Conservation (phyloP, 2,329 filamentous ascomycete genomes). For the Amylocarpus encephaloides region DNA sequence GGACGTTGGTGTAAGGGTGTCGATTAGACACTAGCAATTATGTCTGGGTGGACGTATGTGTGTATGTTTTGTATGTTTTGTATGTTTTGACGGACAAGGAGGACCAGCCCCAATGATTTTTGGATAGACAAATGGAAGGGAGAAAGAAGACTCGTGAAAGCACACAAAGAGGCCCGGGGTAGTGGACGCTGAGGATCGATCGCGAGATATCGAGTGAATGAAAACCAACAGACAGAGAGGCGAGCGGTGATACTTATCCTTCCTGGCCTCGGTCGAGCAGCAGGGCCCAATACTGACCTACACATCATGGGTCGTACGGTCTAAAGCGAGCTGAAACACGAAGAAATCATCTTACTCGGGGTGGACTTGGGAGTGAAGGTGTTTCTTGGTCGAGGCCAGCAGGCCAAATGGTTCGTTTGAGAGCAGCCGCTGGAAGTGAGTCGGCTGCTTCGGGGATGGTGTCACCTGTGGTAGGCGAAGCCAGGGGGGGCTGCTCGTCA, state of each 20-base stretch:
- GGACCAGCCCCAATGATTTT: slow-evolving; percentile 27
- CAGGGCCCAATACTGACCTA: slow-evolving; percentile 26
- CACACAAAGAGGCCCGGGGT: slow-evolving; percentile 28
- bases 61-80: too few relatives aligned
- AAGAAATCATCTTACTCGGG: slow-evolving; percentile 18
- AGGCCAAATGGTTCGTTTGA: slow-evolving; percentile 29
- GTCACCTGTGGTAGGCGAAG: too few relatives aligned
- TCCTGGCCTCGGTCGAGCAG: slow-evolving; percentile 9
- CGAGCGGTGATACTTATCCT: slow-evolving; percentile 29
- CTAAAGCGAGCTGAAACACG: slow-evolving; percentile 28
- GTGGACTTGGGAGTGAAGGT: slow-evolving; percentile 14
- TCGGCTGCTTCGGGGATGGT: slow-evolving; percentile 14
- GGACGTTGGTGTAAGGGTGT: slow-evolving; percentile 8
- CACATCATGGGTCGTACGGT: slow-evolving; percentile 17
- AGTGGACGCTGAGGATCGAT: slow-evolving; percentile 21
- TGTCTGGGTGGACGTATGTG: slow-evolving; percentile 4
- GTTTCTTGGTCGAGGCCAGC: slow-evolving; percentile 32
- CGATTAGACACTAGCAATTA: slow-evolving; percentile 29
- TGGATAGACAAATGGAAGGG: slow-evolving; percentile 15
- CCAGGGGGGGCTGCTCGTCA: too few relatives aligned
- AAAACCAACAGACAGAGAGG: slow-evolving; percentile 27
- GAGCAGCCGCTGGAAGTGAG: slow-evolving; percentile 23
- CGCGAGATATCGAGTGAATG: slow-evolving; percentile 23
- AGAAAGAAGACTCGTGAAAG: slow-evolving; percentile 30
- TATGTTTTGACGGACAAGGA: slow-evolving; percentile 7